Evolutionary conservation across 2,329 filamentous ascomycete genomes (phyloP), one percentile per base, ranked within the genome.

Genomic region (Fusarium pseudograminearum): DNA sequence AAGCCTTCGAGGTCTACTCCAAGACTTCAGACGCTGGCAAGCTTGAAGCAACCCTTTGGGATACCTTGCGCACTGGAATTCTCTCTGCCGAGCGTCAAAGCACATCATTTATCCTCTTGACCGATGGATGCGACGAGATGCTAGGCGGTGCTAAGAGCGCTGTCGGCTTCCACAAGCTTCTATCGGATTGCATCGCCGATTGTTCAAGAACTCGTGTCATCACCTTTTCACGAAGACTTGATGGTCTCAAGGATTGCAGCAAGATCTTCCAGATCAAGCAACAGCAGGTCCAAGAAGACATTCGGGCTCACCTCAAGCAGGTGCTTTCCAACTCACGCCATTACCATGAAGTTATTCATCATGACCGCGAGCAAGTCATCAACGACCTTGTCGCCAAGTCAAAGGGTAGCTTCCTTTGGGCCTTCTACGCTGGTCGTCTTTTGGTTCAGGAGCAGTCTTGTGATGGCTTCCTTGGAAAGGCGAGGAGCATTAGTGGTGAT

Each of bases 111-210:
- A 73, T 78, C 4, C 71, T 82, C 44, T 69, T 82, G 55, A 72
- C 79, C 5, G 80, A 82, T 51, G 80, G 79, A 5, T 76, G 80
- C 9, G 79, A 82, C 24, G 77, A 80, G 57, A 74, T 80, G 15
- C 61, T 61, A 0, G 77, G 76, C 5, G 72, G 70, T 4, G 52
- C 67, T 8, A 71, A 67, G 16, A 71, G 61, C 14, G 76, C 74
- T n/a, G 42, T 57, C 8, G n/a, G 22, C 2, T 73, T 82, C 33
- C 76, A 80, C 67, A 76, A 76, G 45, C 56, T 70, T 2, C 76
- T 82, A 10, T 74, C 77, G 26, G 63, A 74, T 7, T 72, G 72
- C 52, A 66, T 79, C 12, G 67, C 70, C 14, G 73, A 76, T 34
- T 72, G 78, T 3, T 56, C 70, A 14, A 73, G 66, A 10, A 72